A percentile compares a stretch with the other conserved stretches of the same genome.
phyloP scores from a whole-genome alignment of 2,329 filamentous ascomycete species.

The Pezizomycotina sp. region DNA sequence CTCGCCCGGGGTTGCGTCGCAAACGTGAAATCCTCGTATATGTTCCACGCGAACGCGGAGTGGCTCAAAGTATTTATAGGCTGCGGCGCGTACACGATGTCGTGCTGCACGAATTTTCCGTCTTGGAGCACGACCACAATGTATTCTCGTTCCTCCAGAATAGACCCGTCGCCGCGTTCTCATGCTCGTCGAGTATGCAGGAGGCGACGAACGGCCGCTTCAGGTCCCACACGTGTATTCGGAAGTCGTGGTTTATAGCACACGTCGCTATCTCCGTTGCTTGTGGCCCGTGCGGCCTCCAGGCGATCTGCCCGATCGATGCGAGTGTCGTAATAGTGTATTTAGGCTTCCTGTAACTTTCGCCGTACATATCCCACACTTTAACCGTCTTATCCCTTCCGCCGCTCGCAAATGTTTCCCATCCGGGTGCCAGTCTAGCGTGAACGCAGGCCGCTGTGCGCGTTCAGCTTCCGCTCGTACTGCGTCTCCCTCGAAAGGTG shows the following conservation, averaged over 20 bases:
- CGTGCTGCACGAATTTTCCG: slow-evolving; percentile 46
- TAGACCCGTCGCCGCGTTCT: slow-evolving; percentile 40
- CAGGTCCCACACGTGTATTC: slow-evolving; percentile 53
- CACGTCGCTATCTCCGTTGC: slow-evolving; percentile 41
- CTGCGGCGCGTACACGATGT: slow-evolving; percentile 47
- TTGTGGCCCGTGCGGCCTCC: slow-evolving; percentile 36
- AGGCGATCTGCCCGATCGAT: slow-evolving; percentile 42
- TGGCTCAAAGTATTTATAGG: slow-evolving; percentile 46
- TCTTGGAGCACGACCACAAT: slow-evolving; percentile 48
- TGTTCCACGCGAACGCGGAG: slow-evolving; percentile 39
- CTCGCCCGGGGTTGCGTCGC: slow-evolving; percentile 20
- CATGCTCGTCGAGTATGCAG: slow-evolving; percentile 47
- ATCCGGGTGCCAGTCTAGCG: slow-evolving; percentile 44
- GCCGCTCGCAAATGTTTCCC: slow-evolving; percentile 48
- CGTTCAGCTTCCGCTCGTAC: slow-evolving; percentile 16
- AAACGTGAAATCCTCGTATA: slow-evolving; percentile 22
- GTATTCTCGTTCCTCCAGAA: slow-evolving; percentile 50
- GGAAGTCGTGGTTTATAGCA: slow-evolving; percentile 39
- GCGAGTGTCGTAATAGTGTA: slow-evolving; percentile 46
- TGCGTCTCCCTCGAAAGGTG: not conserved
- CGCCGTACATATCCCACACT: slow-evolving; percentile 48
- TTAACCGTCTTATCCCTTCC: slow-evolving; percentile 42
- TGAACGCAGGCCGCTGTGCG: slow-evolving; percentile 23
- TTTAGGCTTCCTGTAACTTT: slow-evolving; percentile 48
- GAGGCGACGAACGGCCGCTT: slow-evolving; percentile 50